These are phyloP conservation scores for Drechslera avenae DNA, from an alignment of 2,329 filamentous ascomycete species.

Conservation along the genomic window DNA sequence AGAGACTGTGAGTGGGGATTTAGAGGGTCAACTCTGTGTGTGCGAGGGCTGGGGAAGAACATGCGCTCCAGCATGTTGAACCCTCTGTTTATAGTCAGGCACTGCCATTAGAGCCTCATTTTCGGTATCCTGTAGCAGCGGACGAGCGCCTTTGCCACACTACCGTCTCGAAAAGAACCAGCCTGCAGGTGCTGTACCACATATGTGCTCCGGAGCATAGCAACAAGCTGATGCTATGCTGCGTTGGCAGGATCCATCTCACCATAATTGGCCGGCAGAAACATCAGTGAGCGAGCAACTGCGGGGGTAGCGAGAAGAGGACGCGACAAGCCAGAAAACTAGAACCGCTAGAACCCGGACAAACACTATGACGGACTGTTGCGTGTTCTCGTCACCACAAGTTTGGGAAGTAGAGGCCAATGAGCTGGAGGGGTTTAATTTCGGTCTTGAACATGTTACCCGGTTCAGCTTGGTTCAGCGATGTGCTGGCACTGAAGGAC, in stretches of 20 bases:
- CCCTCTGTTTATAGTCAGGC: slow-evolving; percentile 41
- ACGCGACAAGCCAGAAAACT: slow-evolving; percentile 30
- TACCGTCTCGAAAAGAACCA: slow-evolving; percentile 24
- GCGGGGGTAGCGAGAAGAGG: slow-evolving; percentile 32
- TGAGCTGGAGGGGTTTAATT: slow-evolving; percentile 24
- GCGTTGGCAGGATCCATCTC: slow-evolving; percentile 33
- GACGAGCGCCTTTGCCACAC: slow-evolving; percentile 31
- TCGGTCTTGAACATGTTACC: slow-evolving; percentile 26
- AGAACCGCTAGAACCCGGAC: slow-evolving; percentile 32
- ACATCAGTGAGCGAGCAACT: slow-evolving; percentile 29
- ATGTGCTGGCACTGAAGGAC: slow-evolving; percentile 43
- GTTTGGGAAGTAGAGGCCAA: slow-evolving; percentile 33
- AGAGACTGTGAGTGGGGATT: slow-evolving; percentile 30
- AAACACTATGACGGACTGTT: slow-evolving; percentile 40
- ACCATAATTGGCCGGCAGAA: slow-evolving; percentile 38
- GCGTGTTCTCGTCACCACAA: slow-evolving; percentile 26
- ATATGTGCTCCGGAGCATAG: slow-evolving; percentile 25
- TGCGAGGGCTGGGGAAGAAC: slow-evolving; percentile 28
- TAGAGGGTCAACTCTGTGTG: slow-evolving; percentile 25
- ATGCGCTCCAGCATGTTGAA: slow-evolving; percentile 26
- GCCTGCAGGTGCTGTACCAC: slow-evolving; percentile 31
- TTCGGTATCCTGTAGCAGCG: slow-evolving; percentile 25
- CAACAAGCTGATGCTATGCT: slow-evolving; percentile 36
- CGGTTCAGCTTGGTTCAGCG: slow-evolving; percentile 31
- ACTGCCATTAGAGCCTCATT: slow-evolving; percentile 33